A percentile compares a stretch with the other conserved stretches of the same genome.
phyloP scores from a whole-genome alignment of 208 protist genomes.

The Sergeia podlipaevii region DNA sequence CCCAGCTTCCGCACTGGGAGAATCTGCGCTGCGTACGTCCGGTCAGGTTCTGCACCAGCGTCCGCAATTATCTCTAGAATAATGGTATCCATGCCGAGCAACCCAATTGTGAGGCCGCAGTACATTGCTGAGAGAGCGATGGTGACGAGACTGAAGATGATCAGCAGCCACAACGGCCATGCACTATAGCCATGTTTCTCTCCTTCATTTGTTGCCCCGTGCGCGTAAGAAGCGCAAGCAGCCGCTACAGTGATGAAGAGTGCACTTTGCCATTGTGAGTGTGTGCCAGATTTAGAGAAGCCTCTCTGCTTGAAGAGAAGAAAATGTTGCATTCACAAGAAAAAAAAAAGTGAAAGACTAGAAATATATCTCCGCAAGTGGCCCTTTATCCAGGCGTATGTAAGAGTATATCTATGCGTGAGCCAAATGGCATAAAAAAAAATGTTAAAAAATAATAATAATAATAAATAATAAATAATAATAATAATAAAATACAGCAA shows the following conservation, averaged over 20 bases:
- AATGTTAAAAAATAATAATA: background rate
- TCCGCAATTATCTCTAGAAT: conserved; percentile 75
- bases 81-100: conserved; percentile 77
- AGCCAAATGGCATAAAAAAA: conserved; percentile 2
- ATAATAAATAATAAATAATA: too few species aligned
- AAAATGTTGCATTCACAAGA: too few species aligned
- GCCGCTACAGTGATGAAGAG: conserved; percentile 7
- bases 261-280: too few species aligned
- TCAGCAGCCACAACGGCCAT: conserved; percentile 39
- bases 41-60: conserved; percentile 60
- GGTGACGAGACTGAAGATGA: conserved; percentile 37
- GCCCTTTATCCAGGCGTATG: too few species aligned
- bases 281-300: too few species aligned
- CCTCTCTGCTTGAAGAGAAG: too few species aligned
- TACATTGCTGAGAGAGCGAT: conserved; percentile 72
- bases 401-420: too few species aligned
- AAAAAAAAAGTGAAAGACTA: too few species aligned
- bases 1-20: conserved; percentile 65
- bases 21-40: conserved; percentile 61
- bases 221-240: conserved; percentile 4
- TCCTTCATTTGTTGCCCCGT: conserved; percentile 2
- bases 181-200: conserved; percentile 32
- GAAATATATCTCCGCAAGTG: too few species aligned
- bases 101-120: conserved; percentile 75
- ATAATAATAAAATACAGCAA: too few species aligned